Evolutionary conservation across 441 rosid species (phyloP), one percentile per base, ranked within the genome.

Genomic region (Erodium moschatum): DNA sequence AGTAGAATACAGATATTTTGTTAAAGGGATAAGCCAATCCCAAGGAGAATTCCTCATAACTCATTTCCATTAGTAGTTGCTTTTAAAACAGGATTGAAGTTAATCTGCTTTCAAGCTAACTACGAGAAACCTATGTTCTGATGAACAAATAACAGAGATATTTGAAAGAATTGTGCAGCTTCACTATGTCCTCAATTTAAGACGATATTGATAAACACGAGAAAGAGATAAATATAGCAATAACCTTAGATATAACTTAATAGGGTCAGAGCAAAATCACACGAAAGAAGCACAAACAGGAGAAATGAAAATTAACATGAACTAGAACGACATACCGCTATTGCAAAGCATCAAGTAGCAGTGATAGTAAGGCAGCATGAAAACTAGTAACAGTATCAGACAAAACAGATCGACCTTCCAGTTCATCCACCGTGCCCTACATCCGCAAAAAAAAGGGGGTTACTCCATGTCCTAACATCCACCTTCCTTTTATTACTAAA

Each of bases 361-460:
- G 79, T 94, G 99, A 79, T 94, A 91, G 78, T 88, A 94, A 10
- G 97, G 99, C 81, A 94, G 73, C 92, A 91, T 79, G 86, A 94
- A 94, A 78, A 94, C 96, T 73, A 94, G 83, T 21, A 94, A 83
- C 81, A 86, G 75, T 72, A 94, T 94, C 85, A 94, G 79, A 80
- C 97, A 91, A 76, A 89, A 91, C 67, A 94, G 82, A 80, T 94
- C 99, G 75, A 90, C 84, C 83, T 91, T 94, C 99, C 99, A 94
- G 77, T 94, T 94, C 21, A 90, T 80, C 97, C 89, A 86, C 79
- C 97, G 85, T 24, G 97, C 90, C 92, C 97, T 91, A 73, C 50
- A 44, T 72, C 75, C 44, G 54, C 70, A 65, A 33, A 68, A n/a
- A n/a, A n/a, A n/a, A n/a, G n/a, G n/a, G n/a, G n/a, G n/a, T n/a